Conservation (phyloP, 257 asterid genomes). For the Lycium ferocissimum region DNA sequence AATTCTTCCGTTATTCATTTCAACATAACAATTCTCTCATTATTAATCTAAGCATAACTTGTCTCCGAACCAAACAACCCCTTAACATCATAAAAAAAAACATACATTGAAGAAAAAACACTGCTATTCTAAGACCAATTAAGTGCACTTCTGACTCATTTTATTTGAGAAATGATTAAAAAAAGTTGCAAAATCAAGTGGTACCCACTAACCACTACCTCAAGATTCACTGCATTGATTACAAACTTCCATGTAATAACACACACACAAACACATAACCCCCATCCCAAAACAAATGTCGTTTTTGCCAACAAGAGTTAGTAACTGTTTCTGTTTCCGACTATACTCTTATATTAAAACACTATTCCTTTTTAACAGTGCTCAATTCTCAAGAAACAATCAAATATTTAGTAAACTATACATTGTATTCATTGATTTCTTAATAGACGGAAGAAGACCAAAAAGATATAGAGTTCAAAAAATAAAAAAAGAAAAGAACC, state of each 20-base stretch:
- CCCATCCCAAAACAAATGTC: too few relatives aligned
- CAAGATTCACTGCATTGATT: background rate
- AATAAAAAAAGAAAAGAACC: conserved; percentile 33
- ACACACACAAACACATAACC: background rate
- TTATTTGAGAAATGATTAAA: background rate
- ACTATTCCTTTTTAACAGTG: too few relatives aligned
- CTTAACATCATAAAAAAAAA: background rate
- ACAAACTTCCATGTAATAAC: background rate
- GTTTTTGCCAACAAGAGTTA: too few relatives aligned
- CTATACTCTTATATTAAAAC: too few relatives aligned
- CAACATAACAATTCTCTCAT: background rate
- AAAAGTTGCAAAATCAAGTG: background rate
- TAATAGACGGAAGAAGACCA: background rate
- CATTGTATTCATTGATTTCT: too few relatives aligned
- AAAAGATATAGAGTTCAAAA: background rate
- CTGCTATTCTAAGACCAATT: background rate
- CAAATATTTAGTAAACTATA: too few relatives aligned
- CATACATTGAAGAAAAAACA: background rate
- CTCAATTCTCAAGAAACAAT: too few relatives aligned
- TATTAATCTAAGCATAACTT: background rate
- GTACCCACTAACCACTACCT: conserved; percentile 21
- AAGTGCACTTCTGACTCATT: background rate
- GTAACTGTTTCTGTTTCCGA: too few relatives aligned
- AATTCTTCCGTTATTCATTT: background rate
- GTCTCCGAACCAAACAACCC: background rate